phyloP scores from a whole-genome alignment of 495 filamentous ascomycete genomes.

The Daldinia loculata region DNA sequence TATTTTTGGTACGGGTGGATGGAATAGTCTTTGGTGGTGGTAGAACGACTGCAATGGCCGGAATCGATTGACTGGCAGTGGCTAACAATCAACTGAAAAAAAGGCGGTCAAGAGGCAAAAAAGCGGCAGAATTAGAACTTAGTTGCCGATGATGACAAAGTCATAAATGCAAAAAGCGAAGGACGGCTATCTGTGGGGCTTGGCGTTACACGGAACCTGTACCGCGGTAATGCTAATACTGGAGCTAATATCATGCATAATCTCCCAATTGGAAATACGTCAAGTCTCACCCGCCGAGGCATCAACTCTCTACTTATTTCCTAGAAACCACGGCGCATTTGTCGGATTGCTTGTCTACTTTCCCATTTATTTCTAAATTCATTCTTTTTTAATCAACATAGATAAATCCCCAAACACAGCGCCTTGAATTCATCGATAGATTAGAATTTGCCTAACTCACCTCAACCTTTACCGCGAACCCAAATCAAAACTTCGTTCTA shows the following conservation, averaged over 20 bases:
- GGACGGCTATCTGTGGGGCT: conserved; percentile 2
- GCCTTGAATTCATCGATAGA: neutral
- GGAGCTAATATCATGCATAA: neutral
- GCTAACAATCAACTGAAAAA: conserved; percentile 38
- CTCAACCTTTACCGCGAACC: neutral
- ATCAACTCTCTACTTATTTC: conserved; percentile 5
- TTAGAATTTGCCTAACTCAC: too few relatives aligned
- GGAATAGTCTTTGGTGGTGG: too few relatives aligned
- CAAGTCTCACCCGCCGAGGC: conserved; percentile 9
- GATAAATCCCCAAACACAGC: too few relatives aligned
- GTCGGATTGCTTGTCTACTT: neutral
- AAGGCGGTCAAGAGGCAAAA: conserved; percentile 35
- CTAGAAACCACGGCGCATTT: too few relatives aligned
- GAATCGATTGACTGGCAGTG: conserved; percentile 6
- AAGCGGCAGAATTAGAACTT: conserved; percentile 43
- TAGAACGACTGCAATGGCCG: neutral
- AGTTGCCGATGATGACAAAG: neutral
- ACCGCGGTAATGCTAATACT: neutral
- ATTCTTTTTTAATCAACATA: too few relatives aligned
- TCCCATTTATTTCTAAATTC: neutral
- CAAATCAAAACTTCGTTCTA: neutral
- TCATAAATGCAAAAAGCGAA: neutral
- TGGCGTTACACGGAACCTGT: neutral
- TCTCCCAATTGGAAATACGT: conserved; percentile 6
- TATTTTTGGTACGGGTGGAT: neutral